Evolutionary conservation across 1,284 basidiomycete species (phyloP), one percentile per base, ranked within the genome.

Genomic region (Microbotryum violaceum): DNA sequence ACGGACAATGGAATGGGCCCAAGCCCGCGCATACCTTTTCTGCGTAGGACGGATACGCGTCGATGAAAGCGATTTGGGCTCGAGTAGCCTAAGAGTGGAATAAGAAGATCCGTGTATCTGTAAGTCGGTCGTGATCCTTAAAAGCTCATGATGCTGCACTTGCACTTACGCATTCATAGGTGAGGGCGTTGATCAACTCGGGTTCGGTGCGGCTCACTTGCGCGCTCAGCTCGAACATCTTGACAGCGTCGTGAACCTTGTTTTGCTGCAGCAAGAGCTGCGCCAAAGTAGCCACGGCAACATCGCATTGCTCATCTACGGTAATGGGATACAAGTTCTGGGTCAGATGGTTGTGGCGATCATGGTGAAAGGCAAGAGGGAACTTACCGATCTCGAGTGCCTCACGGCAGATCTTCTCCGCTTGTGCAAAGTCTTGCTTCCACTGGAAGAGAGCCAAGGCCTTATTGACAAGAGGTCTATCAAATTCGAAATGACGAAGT

Each of bases 361-460:
- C 27, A 33, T 37, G 52, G 72, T 9, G 27, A 46, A 21, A 12
- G 21, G 7, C 18, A 27, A 16, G 48, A 23, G 9, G 9, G 31
- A 14, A 53, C 31, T 18, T 14, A 49, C 45, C 94, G 64, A 92
- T 84, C 54, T 81, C 78, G 46, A 99, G 79, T 0, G 96, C 96
- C 75, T 97, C 86, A 63, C 85, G 79, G 75, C 92, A 97, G 70
- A 91, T 87, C 29, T 80, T 76, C 75, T 96, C 92, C 9, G 93
- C 93, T 0, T 83, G 84, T 3, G 77, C 79, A 58, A 90, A 82
- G 74, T 97, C 91, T 75, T 94, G 89, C 77, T 91, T 90, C 88
- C 89, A 94, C 79, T 97, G 94, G 82, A 88, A 97, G 56, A 97
- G 74, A 1, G 91, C 88, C 29, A 98, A 84, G 23, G 94, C 93